Conservation (phyloP, 371 early-diverging fungal species). For the Mortierella sp. region DNA sequence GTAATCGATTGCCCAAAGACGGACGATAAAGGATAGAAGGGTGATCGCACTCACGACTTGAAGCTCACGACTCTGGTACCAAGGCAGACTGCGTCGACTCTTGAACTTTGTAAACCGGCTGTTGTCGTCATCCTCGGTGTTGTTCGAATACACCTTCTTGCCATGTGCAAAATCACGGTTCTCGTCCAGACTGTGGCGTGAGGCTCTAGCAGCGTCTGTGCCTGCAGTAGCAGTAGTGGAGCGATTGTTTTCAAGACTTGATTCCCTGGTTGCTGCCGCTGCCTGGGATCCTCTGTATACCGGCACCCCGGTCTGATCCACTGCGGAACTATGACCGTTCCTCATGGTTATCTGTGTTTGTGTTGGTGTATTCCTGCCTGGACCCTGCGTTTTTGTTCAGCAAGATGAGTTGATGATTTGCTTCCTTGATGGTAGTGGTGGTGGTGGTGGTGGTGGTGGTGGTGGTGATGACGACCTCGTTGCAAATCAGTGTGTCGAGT, state of each 20-base stretch:
- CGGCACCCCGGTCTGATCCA: conserved; percentile 39
- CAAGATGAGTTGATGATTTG: background rate
- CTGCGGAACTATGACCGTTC: conserved; percentile 48
- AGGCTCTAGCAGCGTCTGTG: background rate
- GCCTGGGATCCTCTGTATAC: conserved; percentile 28
- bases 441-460: background rate
- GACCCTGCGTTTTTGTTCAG: background rate
- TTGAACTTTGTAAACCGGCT: conserved; percentile 29
- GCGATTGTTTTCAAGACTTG: background rate
- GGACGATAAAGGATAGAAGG: conserved; percentile 32
- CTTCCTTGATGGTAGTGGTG: background rate
- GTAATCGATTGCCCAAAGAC: conserved; percentile 54
- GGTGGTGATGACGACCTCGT: background rate
- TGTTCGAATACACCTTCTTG: background rate
- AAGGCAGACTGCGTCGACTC: conserved; percentile 38
- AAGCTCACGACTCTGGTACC: conserved; percentile 49
- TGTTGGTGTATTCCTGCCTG: background rate
- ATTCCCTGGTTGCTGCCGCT: background rate
- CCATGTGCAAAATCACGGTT: conserved; percentile 7
- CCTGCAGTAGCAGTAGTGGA: background rate
- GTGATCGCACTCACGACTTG: conserved; percentile 38
- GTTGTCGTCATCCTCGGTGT: conserved; percentile 11
- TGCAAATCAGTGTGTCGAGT: background rate
- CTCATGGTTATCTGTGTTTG: conserved; percentile 21
- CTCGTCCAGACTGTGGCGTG: conserved; percentile 25